Evolutionary conservation across 2,329 filamentous ascomycete species (phyloP).

Genomic region (Escovopsis sp.): DNA sequence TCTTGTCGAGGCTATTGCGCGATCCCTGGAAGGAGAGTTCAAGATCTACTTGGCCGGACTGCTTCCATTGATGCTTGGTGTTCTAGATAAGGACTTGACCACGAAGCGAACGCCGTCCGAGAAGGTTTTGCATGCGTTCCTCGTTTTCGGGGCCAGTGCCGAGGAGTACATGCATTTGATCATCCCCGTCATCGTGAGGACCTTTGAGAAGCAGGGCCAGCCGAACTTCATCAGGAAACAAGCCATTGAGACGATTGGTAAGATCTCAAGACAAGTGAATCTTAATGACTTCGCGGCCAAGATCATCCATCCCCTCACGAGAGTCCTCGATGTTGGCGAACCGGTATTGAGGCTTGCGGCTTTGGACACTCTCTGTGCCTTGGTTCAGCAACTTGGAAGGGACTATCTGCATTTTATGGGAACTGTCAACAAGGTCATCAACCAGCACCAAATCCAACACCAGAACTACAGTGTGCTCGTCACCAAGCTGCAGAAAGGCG

Average conservation of each 20-base stretch:
- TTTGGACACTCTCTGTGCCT: conserved; percentile 82
- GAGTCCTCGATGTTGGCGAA: conserved; percentile 64
- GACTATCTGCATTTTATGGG: conserved; percentile 92
- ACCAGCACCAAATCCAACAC: conserved; percentile 68
- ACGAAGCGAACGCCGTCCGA: conserved; percentile 69
- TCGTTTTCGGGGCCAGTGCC: conserved; percentile 88
- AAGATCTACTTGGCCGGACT: conserved; percentile 86
- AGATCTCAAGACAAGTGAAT: conserved; percentile 90
- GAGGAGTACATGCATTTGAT: conserved; percentile 99
- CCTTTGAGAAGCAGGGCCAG: conserved; percentile 81
- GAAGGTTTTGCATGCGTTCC: conserved; percentile 82
- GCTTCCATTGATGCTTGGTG: conserved; percentile 84
- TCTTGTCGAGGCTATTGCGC: conserved; percentile 84
- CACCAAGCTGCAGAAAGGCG: conserved; percentile 84
- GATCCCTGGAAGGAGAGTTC: conserved; percentile 92
- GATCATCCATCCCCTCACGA: conserved; percentile 85
- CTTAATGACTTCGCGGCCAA: conserved; percentile 92
- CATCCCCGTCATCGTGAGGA: conserved; percentile 83
- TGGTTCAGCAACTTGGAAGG: conserved; percentile 90
- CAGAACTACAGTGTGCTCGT: conserved; percentile 86
- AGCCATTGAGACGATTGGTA: conserved; percentile 88
- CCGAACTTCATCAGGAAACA: conserved; percentile 67
- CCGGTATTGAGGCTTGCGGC: conserved; percentile 63
- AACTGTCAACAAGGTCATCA: conserved; percentile 78
- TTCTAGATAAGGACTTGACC: conserved; percentile 74